Base-by-base conservation (phyloP, 129 eudicot species). In the Lactuca sativa region DNA sequence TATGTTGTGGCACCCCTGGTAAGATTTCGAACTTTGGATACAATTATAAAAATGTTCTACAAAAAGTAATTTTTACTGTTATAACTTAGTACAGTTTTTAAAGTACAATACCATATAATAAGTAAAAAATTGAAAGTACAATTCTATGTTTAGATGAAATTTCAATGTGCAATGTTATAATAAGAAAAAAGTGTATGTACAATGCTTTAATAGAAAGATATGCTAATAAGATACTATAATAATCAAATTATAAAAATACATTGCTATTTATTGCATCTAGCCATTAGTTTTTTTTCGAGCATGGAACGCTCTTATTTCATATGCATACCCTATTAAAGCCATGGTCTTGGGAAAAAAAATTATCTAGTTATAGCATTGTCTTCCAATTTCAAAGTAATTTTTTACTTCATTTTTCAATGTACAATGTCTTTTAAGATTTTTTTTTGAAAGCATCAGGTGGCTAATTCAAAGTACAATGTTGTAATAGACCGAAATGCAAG, bases 1-100 rank as follows among this genome's bases (percentile, higher is more conserved):
- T 80, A 38, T 80, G 84, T 58, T 80, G 84, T 69, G 80, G 76
- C 18, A 73, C 80, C 21, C 72, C 72, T 21, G 84, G 84, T 80
- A 67, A 73, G 49, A 14, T 67, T 62, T 43, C 17, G 37, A 47
- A 33, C 52, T 61, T 43, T 21, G 21, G 21, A 7, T 67, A 49
- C 16, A 3, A 6, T n/a, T n/a, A 15, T 47, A 9, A 47, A 1
- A 12, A 47, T 47, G n/a, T 12, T 47, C 10, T 47, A 4, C 0
- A 47, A 10, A 47, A 47, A 47, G n/a, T 47, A 47, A 11, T 12
- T 10, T 0, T 47, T 47, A 47, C 52, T 47, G 1, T n/a, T 47
- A 47, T 11, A 47, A 4, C 3, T 11, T 4, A 12, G 1, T 47
- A 47, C 5, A 47, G 15, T 47, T 47, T 47, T 47, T 4, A 12